Evolutionary conservation across 2,329 filamentous ascomycete species (phyloP), one percentile per base, ranked within the genome.

Genomic region (Onygenales sp.): DNA sequence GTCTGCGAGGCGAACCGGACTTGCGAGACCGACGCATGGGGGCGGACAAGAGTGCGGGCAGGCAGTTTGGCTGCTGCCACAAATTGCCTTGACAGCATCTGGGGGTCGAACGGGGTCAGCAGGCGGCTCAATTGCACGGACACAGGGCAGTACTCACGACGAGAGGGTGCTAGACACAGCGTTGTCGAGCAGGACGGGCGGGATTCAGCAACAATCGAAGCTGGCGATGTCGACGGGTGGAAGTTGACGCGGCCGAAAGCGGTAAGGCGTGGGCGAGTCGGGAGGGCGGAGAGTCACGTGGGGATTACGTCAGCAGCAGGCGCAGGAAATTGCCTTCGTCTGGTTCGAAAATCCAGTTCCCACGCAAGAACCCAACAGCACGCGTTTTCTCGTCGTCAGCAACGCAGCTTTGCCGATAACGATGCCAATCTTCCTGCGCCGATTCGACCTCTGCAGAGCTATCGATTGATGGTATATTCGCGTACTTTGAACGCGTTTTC

Each of bases 61-160:
- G 67, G 65, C 57, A 67, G 61, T 62, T 67, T 67, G 54, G 68
- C 65, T 63, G 70, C 68, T 57, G 70, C 62, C 56, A 73, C 57
- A 63, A 73, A 66, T 57, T 70, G 71, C 65, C 70, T 68, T 59
- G 72, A 70, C 62, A 75, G 63, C 73, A 76, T 75, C 67, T 72
- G 55, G 52, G 49, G 31, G 27, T 43, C 51, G n/a, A 37, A 33
- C 17, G 40, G 53, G 51, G 59, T 69, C 61, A 62, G 60, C 13
- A 62, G 37, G 11, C 14, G 13, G 33, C 21, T 34, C 11, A 51
- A 54, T 39, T 6, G 44, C 17, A 37, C 11, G 8, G 8, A 42
- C 5, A 14, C 8, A 10, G 17, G 14, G 11, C 32, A 37, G 21
- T 39, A 54, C 55, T 51, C 39, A 57, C 55, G 40, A 32, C 54